phyloP scores from a whole-genome alignment of 805 yeast species.

The Phaffomyces thermotolerans region DNA sequence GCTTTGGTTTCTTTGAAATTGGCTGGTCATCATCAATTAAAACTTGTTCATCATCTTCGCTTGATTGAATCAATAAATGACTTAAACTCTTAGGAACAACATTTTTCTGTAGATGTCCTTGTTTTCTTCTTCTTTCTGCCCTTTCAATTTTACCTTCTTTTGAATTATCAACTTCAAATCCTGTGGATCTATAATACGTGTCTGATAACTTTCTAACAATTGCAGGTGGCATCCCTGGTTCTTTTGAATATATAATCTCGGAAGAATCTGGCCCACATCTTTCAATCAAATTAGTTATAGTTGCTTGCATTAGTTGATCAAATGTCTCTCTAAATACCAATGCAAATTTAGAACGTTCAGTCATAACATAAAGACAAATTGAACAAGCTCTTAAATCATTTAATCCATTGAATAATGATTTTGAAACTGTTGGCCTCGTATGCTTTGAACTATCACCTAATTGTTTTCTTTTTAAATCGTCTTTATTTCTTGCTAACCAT shows the following conservation, averaged over 20 bases:
- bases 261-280: slow-evolving; percentile 59
- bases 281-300: slow-evolving; percentile 53
- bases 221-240: slow-evolving; percentile 56
- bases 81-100: slow-evolving; percentile 49
- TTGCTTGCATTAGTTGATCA: slow-evolving; percentile 59
- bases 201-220: slow-evolving; percentile 34
- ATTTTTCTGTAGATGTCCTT: slow-evolving; percentile 42
- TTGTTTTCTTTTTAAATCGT: slow-evolving; percentile 46
- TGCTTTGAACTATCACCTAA: slow-evolving; percentile 53
- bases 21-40: slow-evolving; percentile 4
- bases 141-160: slow-evolving; percentile 39
- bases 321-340: slow-evolving; percentile 57
- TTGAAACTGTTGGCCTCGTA: slow-evolving; percentile 52
- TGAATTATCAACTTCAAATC: slow-evolving; percentile 20
- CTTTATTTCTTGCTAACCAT: slow-evolving; percentile 58
- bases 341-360: slow-evolving; percentile 58
- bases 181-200: slow-evolving; percentile 22
- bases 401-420: slow-evolving; percentile 44
- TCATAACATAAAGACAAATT: slow-evolving; percentile 55
- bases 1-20: slow-evolving; percentile 7
- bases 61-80: slow-evolving; percentile 36
- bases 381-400: slow-evolving; percentile 64
- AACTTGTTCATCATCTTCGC: slow-evolving; percentile 15
- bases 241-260: slow-evolving; percentile 40
- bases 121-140: slow-evolving; percentile 39